phyloP scores from a whole-genome alignment of 192 early-diverging fungal genomes.

The Dispira simplex region DNA sequence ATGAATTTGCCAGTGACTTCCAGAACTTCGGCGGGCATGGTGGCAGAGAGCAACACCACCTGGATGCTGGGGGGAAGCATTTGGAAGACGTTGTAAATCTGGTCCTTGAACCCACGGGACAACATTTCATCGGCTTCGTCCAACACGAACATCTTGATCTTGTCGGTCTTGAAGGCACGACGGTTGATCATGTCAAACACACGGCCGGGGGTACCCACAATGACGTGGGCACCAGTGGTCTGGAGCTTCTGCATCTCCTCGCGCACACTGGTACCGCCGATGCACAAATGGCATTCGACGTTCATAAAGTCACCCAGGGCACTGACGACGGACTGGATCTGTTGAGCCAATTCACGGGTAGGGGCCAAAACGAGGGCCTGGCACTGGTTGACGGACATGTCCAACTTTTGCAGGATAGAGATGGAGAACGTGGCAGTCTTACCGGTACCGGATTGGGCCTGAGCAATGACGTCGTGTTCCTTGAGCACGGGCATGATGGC shows the following conservation, averaged over 20 bases:
- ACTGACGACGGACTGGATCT: conserved; percentile 91
- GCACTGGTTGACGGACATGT: conserved; percentile 54
- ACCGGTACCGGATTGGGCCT: conserved; percentile 99
- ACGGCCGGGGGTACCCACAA: conserved; percentile 97
- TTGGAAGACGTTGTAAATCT: conserved; percentile 96
- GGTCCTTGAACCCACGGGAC: conserved; percentile 96
- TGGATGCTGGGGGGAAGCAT: conserved; percentile 77
- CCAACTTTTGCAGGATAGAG: conserved; percentile 90
- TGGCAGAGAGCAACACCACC: conserved; percentile 94
- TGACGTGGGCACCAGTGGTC: conserved; percentile 65
- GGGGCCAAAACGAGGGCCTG: conserved; percentile 97
- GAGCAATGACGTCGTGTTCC: conserved; percentile 97
- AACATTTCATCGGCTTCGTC: conserved; percentile 99
- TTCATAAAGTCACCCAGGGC: conserved; percentile 95
- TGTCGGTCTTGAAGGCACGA: conserved; percentile 57
- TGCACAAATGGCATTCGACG: conserved; percentile 87
- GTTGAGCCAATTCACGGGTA: conserved; percentile 95
- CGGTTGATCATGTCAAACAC: conserved; percentile 98
- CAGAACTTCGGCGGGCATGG: conserved; percentile 89
- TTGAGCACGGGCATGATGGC: conserved; percentile 93
- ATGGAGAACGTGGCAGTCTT: conserved; percentile 99
- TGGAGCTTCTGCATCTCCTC: conserved; percentile 78
- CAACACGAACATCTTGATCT: conserved; percentile 95
- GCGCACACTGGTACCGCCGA: conserved; percentile 89
- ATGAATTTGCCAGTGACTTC: conserved; percentile 97